phyloP scores from a whole-genome alignment of 2,329 filamentous ascomycete genomes.

The Corniculantispora saksenae region DNA sequence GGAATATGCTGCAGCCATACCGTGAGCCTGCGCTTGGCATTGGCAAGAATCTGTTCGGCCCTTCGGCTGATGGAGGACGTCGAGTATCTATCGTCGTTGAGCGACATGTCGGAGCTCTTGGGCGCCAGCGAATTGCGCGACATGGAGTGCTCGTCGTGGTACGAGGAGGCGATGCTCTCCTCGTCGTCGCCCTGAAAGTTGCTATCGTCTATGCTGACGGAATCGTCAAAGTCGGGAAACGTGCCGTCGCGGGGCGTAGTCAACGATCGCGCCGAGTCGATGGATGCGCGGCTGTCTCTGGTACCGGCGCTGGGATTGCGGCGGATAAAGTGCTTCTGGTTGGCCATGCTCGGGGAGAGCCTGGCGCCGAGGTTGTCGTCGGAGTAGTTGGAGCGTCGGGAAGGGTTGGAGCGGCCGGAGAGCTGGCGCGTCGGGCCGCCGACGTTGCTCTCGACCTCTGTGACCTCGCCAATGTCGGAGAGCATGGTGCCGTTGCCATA shows the following conservation, averaged over 20 bases:
- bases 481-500: slow-evolving; percentile 71
- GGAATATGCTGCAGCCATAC: slow-evolving; percentile 51
- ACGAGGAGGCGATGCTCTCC: slow-evolving; percentile 63
- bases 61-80: slow-evolving; percentile 76
- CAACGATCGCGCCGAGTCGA: slow-evolving; percentile 63
- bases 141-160: slow-evolving; percentile 40
- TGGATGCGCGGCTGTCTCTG: slow-evolving; percentile 55
- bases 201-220: slow-evolving; percentile 63
- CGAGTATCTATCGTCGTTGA: slow-evolving; percentile 62
- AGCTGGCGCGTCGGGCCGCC: slow-evolving; percentile 42
- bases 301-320: slow-evolving; percentile 44
- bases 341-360: slow-evolving; percentile 46
- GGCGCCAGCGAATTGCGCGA: not conserved
- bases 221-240: slow-evolving; percentile 64
- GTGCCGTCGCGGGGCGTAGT: slow-evolving; percentile 44
- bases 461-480: slow-evolving; percentile 63
- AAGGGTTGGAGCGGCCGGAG: slow-evolving; percentile 32
- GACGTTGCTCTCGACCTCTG: slow-evolving; percentile 53
- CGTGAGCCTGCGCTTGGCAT: slow-evolving; percentile 85
- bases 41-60: slow-evolving; percentile 87
- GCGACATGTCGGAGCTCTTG: slow-evolving; percentile 5
- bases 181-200: slow-evolving; percentile 69
- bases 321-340: slow-evolving; percentile 39
- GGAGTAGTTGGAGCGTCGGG: slow-evolving; percentile 33
- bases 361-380: slow-evolving; percentile 37